A percentile compares a stretch with the other conserved stretches of the same genome.
Conservation (phyloP, 495 filamentous ascomycete species). For the Astrothelium macrocarpum region DNA sequence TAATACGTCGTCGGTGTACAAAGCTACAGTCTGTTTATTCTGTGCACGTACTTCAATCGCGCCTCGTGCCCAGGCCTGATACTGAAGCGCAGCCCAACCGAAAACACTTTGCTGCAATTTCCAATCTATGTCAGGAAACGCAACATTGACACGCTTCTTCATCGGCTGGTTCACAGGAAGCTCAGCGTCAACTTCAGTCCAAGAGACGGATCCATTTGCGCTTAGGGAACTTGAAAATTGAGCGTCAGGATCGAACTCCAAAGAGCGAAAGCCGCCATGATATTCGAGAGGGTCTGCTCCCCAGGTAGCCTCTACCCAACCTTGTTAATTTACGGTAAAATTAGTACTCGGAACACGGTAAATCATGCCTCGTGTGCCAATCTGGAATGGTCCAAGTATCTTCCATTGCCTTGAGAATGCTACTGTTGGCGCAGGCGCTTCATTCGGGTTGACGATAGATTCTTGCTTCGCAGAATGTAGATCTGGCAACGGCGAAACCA, state of each 20-base stretch:
- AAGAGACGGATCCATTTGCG: slow-evolving; percentile 40
- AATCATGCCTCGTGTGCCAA: slow-evolving; percentile 47
- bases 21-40: slow-evolving; percentile 26
- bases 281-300: slow-evolving; percentile 49
- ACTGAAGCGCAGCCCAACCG: slow-evolving; percentile 52
- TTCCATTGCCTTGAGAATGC: slow-evolving; percentile 40
- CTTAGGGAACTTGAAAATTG: slow-evolving; percentile 42
- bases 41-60: slow-evolving; percentile 31
- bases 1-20: slow-evolving; percentile 38
- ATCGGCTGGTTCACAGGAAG: slow-evolving; percentile 2
- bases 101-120: slow-evolving; percentile 43
- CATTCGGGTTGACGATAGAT: background rate
- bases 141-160: slow-evolving; percentile 19
- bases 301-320: slow-evolving; percentile 45
- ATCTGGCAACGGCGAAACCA: background rate
- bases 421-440: slow-evolving; percentile 10
- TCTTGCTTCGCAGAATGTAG: background rate
- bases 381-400: slow-evolving; percentile 51
- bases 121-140: slow-evolving; percentile 45
- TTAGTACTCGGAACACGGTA: background rate
- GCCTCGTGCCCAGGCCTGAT: slow-evolving; percentile 50
- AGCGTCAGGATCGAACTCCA: slow-evolving; percentile 33
- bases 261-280: slow-evolving; percentile 41
- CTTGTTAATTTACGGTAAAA: background rate
- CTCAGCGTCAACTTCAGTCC: slow-evolving; percentile 32